Base-by-base conservation (phyloP, 2,329 filamentous ascomycete genomes). In the Aspergillus japonicus region DNA sequence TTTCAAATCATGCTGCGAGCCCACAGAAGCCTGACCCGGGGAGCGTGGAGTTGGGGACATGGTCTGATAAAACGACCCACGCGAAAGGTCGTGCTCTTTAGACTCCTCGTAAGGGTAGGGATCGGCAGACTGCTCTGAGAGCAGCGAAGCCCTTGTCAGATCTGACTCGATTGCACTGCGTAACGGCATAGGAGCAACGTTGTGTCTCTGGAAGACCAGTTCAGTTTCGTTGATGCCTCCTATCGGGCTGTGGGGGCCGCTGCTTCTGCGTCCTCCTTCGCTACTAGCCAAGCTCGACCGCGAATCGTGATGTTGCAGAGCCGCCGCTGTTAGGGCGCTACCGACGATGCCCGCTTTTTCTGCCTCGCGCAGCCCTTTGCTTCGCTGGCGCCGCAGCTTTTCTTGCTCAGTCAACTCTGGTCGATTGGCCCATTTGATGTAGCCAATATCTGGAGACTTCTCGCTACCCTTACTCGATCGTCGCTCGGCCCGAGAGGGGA, bases 111-210 rank as follows among this genome's bases (percentile, higher is more conserved):
- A 88, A 23, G 88, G 86, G 19, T 89, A 82, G 16, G 90, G 89
- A 54, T 87, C 81, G 64, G 91, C 91, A 0, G 90, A 91, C 29
- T 90, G 87, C 31, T 91, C 90, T 5, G 93, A 95, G 19, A 95
- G 78, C 56, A 98, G 91, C 0, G 94, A 97, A 16, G 89, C 89
- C 67, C 94, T 85, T 0, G 94, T 98, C 57, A 97, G 77, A 54
- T 97, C 93, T 0, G 94, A 96, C 47, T 90, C 86, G 59, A 96
- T 85, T 58, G 92, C 91, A 75, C 93, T 96, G 75, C 90, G 89
- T 63, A 96, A 83, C 2, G 94, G 94, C 89, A 97, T 92, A 5
- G 91, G 91, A 6, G 92, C 89, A 14, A 90, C 85, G 52, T 87
- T 80, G 54, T 86, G 82, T 64, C 75, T 80, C 60, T 84, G 70